Base-by-base conservation (phyloP, 208 protist species). In the Pavlovales sp. region DNA sequence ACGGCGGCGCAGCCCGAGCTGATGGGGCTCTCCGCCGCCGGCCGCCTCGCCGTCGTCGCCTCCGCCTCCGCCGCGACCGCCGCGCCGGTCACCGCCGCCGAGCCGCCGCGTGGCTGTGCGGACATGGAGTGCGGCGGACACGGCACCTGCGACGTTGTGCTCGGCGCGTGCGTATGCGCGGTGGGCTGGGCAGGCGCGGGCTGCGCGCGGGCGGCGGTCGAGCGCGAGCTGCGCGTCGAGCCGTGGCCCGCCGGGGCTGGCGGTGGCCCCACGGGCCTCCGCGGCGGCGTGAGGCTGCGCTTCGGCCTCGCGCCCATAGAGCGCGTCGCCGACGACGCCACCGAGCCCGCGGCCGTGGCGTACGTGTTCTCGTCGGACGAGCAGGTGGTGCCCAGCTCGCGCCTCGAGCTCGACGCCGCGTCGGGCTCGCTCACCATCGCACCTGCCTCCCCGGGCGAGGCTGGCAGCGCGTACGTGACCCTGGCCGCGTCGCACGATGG, bases 1-100 rank as follows among this genome's bases (percentile, higher is more conserved):
- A 4, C 8, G 28, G 5, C 28, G 40, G 57, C 40, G 30, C 32
- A 87, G 42, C 83, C 83, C 5, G 83, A 87, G 83, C 28, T 87
- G 38, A 77, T 87, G 66, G 83, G 83, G 1, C 67, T 87, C 11
- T 87, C 83, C n/a, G 37, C 57, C 38, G 47, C 41, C 38, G 83
- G 83, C 39, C 14, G 0, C 32, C 34, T 87, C 8, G 34, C 10
- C 22, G 83, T 87, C 30, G 22, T 14, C 30, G 67, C 5, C 5
- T 5, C 8, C 37, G 7, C 40, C 20, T n/a, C 0, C 0, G 28
- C 22, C 4, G 79, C 42, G 0, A 42, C 34, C 30, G 30, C 10
- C 44, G 42, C 57, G 57, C 57, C 57, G 57, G 22, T 2, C 57
- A 30, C 2, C 57, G 26, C 44, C 11, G 11, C 44, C 44, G 44